Percentiles rank a stretch among this genome's conserved stretches.
Conservation (phyloP, 352 stramenopile species). For the Pythium aquatile region DNA sequence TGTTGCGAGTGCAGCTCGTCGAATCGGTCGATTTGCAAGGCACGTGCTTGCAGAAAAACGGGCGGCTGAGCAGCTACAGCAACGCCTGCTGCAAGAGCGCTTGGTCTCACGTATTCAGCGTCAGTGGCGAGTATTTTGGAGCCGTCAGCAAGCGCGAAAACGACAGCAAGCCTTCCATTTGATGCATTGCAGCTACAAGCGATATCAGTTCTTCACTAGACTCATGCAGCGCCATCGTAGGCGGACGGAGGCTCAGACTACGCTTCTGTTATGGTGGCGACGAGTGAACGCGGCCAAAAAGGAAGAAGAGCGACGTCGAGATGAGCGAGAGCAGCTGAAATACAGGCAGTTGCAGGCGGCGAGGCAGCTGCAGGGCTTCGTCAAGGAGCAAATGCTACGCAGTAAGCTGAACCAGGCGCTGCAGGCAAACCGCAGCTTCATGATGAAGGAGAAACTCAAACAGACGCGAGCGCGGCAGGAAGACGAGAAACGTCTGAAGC, state of each 20-base stretch:
- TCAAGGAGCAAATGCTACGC: constrained; percentile 44
- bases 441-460: constrained; percentile 47
- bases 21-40: constrained; percentile 13
- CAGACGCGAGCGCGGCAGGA: constrained; percentile 48
- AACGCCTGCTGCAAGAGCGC: background rate
- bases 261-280: constrained; percentile 49
- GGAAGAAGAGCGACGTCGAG: constrained; percentile 24
- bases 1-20: constrained; percentile 1
- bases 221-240: constrained; percentile 24
- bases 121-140: constrained; percentile 10
- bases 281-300: background rate
- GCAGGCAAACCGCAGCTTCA: constrained; percentile 33
- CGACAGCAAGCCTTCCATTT: constrained; percentile 33
- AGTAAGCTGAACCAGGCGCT: constrained; percentile 33
- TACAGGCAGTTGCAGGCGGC: background rate
- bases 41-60: background rate
- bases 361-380: constrained; percentile 35
- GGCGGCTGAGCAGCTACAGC: background rate
- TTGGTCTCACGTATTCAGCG: constrained; percentile 8
- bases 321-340: constrained; percentile 27
- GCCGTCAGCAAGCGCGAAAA: background rate
- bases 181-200: constrained; percentile 45
- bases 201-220: constrained; percentile 38
- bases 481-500: constrained; percentile 35
- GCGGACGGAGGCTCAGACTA: constrained; percentile 33